Percentiles rank a stretch among this genome's conserved stretches.
phyloP scores from a whole-genome alignment of 2,329 filamentous ascomycete genomes.

The Ceratocystis ficicola region DNA sequence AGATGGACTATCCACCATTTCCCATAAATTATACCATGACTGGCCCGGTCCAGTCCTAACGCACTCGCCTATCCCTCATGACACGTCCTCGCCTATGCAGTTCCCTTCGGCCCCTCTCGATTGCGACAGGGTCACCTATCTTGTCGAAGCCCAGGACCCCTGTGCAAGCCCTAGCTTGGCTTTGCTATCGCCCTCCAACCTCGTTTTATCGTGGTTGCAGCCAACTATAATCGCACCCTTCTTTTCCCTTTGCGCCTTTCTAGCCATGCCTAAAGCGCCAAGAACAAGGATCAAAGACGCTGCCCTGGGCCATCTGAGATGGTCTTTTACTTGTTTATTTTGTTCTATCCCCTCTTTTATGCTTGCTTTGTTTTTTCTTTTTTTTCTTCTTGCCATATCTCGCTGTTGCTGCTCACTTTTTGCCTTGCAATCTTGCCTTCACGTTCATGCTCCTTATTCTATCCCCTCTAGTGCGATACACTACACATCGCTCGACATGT shows the following conservation, averaged over 20 bases:
- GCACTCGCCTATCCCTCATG: no score
- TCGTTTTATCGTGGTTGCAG: no score
- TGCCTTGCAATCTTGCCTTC: not conserved
- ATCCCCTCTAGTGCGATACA: not conserved
- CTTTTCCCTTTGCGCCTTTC: not conserved
- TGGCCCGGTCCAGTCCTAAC: not conserved
- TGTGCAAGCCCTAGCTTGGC: no score
- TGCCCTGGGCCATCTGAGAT: not conserved
- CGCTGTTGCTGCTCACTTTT: not conserved
- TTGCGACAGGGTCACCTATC: no score
- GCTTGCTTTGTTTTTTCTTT: not conserved
- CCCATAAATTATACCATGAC: conserved; percentile 27
- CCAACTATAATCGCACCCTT: not conserved
- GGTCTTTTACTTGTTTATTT: conserved; percentile 1
- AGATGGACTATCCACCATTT: conserved; percentile 32
- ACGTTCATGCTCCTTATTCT: not conserved
- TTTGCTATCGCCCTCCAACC: no score
- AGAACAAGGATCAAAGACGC: not conserved
- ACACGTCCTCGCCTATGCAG: no score
- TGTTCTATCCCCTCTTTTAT: conserved; percentile 20
- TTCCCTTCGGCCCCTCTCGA: no score
- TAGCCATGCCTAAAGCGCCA: not conserved
- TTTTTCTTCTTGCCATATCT: not conserved
- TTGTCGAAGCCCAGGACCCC: no score
- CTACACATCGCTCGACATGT: no score